Conservation (phyloP, 495 filamentous ascomycete species). For the Ascodesmis nigricans region DNA sequence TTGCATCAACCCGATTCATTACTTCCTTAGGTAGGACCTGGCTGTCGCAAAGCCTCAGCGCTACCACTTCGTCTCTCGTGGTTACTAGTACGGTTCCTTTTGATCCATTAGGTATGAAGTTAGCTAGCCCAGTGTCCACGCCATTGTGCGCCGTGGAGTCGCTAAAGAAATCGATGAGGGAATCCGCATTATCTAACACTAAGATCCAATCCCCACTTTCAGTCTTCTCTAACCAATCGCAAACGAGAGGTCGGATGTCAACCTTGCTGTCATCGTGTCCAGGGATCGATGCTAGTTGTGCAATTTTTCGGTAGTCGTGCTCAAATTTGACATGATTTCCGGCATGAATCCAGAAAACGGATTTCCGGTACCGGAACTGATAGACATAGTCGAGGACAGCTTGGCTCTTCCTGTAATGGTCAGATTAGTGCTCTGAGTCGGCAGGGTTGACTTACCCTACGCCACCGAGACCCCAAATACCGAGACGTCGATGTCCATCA, state of each 20-base stretch:
- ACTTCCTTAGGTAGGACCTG: not conserved
- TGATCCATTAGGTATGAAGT: constrained; percentile 9
- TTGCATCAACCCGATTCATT: constrained; percentile 1
- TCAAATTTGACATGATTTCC: constrained; percentile 7
- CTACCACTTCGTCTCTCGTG: constrained; percentile 19
- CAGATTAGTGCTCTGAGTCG: not conserved
- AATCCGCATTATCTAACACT: constrained; percentile 13
- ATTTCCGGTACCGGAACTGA: not conserved
- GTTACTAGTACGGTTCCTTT: constrained; percentile 21
- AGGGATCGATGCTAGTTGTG: constrained; percentile 2
- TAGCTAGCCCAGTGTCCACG: constrained; percentile 3
- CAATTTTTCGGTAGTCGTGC: constrained; percentile 10
- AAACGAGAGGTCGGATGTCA: constrained; percentile 5
- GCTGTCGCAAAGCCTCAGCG: not conserved
- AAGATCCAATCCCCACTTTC: constrained; percentile 10
- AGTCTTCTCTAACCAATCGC: constrained; percentile 9
- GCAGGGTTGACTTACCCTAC: constrained; percentile 24
- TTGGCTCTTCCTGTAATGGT: constrained; percentile 26
- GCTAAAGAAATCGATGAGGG: constrained; percentile 5
- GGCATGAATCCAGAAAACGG: constrained; percentile 12
- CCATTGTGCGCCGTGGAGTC: not conserved
- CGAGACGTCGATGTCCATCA: constrained; percentile 15
- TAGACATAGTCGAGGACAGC: constrained; percentile 30
- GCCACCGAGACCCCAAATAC: constrained; percentile 27
- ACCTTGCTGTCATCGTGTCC: constrained; percentile 6